Evolutionary conservation across 148 eudicot genomes (phyloP).

Genomic region (Rhododendron simsii): DNA sequence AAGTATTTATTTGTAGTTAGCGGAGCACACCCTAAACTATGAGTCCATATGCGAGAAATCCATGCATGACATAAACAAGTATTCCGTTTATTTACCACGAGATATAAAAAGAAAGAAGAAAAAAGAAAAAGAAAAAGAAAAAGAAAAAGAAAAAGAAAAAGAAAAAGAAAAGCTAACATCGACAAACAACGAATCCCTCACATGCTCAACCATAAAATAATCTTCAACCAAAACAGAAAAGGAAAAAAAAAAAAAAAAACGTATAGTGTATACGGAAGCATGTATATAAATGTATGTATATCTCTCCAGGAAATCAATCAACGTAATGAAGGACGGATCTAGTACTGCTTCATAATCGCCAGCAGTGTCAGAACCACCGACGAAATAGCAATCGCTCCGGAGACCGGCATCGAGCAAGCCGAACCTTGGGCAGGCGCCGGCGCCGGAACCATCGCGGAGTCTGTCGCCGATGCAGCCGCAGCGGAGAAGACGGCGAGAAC

Average conservation of each 20-base stretch:
- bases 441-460: background rate
- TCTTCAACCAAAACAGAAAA: background rate
- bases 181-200: background rate
- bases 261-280: background rate
- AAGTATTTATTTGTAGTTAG: no score
- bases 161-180: background rate
- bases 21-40: no score
- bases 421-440: constrained; percentile 6
- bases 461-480: constrained; percentile 12
- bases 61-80: background rate
- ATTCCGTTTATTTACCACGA: background rate
- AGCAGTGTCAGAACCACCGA: constrained; percentile 23
- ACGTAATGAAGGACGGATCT: background rate
- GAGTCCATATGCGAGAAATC: background rate
- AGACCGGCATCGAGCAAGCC: constrained; percentile 14
- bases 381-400: constrained; percentile 12
- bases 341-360: constrained; percentile 17
- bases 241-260: background rate
- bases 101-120: background rate
- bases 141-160: background rate
- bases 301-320: background rate
- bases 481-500: constrained; percentile 6
- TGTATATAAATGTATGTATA: background rate
- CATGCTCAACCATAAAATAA: background rate
- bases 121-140: background rate